These are phyloP conservation scores for Wickerhamiella vanderwaltii DNA, from an alignment of 805 yeast genomes.

Conservation along the genomic window DNA sequence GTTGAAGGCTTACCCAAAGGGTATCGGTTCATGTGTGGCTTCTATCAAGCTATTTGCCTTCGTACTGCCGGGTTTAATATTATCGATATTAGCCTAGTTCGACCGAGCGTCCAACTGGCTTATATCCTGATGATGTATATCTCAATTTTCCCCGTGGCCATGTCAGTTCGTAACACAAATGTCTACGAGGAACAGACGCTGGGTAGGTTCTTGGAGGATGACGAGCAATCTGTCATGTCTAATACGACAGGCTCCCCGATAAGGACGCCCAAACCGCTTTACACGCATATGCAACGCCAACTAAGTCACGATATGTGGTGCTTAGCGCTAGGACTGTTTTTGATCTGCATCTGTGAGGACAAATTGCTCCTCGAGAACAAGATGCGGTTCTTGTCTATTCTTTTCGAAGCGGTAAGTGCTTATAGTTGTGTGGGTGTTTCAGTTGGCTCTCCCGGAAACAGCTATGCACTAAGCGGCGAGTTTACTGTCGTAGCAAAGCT, in stretches of 20 bases:
- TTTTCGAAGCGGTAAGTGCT: constrained; percentile 87
- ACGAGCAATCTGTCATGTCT: constrained; percentile 18
- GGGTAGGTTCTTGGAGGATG: constrained; percentile 55
- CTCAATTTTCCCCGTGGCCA: constrained; percentile 91
- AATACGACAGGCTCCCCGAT: background rate
- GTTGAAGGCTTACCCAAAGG: constrained; percentile 50
- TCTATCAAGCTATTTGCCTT: constrained; percentile 83
- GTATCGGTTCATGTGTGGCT: constrained; percentile 62
- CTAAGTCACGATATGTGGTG: constrained; percentile 93
- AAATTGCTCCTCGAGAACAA: constrained; percentile 32
- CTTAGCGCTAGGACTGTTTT: constrained; percentile 69
- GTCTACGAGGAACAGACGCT: constrained; percentile 95
- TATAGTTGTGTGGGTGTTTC: constrained; percentile 95
- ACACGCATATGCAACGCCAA: constrained; percentile 70
- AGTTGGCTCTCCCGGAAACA: constrained; percentile 59
- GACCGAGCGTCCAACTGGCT: constrained; percentile 86
- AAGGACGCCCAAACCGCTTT: constrained; percentile 35
- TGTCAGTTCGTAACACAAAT: constrained; percentile 89
- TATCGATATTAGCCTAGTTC: constrained; percentile 54
- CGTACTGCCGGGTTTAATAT: constrained; percentile 88
- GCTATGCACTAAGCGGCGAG: constrained; percentile 60
- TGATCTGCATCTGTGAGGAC: constrained; percentile 81
- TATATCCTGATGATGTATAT: constrained; percentile 97
- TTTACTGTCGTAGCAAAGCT: constrained; percentile 66
- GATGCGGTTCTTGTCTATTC: constrained; percentile 38